Base-by-base conservation (phyloP, 352 stramenopile genomes). In the Phytopythium litorale region DNA sequence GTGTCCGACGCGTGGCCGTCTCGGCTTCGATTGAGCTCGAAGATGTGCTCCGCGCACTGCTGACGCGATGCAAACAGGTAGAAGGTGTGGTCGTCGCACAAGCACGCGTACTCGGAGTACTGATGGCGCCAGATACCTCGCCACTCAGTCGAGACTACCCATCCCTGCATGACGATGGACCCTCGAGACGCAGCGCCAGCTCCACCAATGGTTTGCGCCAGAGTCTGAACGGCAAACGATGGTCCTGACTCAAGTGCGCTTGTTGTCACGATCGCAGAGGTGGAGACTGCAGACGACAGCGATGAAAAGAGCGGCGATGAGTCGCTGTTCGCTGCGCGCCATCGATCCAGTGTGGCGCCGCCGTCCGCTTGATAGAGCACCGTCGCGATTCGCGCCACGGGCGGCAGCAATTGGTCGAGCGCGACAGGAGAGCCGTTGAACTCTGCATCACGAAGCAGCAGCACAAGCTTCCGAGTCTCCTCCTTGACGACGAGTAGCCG, bases 41-140 rank as follows among this genome's bases (percentile, higher is more conserved):
- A 88, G 8, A 92, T 48, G 43, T 78, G 88, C 54, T 90, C 79
- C 11, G 70, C 61, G 54, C 76, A 86, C 15, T 73, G 73, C 16
- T 71, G 71, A 25, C 77, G 63, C 16, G 49, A 78, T 1, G 71
- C 40, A 56, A 92, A 92, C 58, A 92, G 79, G 33, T 73, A 78
- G 1, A 89, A 60, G 19, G 76, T 62, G 42, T 73, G 75, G 43
- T 82, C 80, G 57, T 87, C 77, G 42, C 81, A 89, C 21, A 92
- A 61, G 54, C 79, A 88, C 45, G 79, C 79, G 30, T 87, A 90
- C 23, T 80, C 77, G 13, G 65, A 70, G 7, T 75, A 65, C 57
- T 89, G 73, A 48, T 80, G 80, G 40, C 83, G 81, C 83, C 83
- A 92, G 42, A 89, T 75, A 0, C 75, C 71, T 5, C 78, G 66